Evolutionary conservation across 2,329 filamentous ascomycete genomes (phyloP).

Genomic region (Colletotrichum phormii): DNA sequence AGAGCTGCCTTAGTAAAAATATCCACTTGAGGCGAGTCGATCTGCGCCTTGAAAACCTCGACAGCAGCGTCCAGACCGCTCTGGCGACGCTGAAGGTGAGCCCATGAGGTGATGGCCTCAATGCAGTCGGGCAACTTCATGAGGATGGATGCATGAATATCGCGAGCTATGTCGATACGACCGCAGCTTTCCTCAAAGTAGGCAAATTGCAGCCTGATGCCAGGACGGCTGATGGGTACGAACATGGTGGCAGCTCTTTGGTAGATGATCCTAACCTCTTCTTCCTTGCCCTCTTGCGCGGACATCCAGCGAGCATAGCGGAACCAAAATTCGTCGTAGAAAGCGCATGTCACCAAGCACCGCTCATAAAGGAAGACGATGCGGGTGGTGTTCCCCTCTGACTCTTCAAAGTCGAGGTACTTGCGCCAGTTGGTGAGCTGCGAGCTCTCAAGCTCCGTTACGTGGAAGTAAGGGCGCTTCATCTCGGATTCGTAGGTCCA

Average conservation of each 20-base stretch:
- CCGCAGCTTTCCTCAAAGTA: conserved; percentile 92
- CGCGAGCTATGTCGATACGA: conserved; percentile 81
- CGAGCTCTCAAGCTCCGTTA: conserved; percentile 87
- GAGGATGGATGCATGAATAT: conserved; percentile 86
- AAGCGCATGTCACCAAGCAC: conserved; percentile 90
- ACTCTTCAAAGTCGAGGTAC: conserved; percentile 95
- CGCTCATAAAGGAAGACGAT: conserved; percentile 91
- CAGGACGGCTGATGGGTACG: conserved; percentile 86
- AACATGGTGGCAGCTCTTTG: conserved; percentile 86
- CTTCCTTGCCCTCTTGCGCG: conserved; percentile 81
- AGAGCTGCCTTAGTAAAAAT: conserved; percentile 87
- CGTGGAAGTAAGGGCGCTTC: conserved; percentile 96
- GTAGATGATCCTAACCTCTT: conserved; percentile 93
- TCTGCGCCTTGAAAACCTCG: conserved; percentile 82
- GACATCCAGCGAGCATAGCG: conserved; percentile 97
- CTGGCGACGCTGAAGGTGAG: conserved; percentile 87
- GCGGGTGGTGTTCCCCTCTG: conserved; percentile 80
- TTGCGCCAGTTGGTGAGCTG: conserved; percentile 94
- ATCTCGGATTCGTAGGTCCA: conserved; percentile 97
- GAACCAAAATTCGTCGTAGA: conserved; percentile 98
- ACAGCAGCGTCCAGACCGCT: conserved; percentile 87
- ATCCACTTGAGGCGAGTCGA: conserved; percentile 78
- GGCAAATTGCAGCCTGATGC: conserved; percentile 89
- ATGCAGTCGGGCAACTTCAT: conserved; percentile 82
- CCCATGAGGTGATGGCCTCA: conserved; percentile 89